These are phyloP conservation scores for Lactarius hatsudake DNA, from an alignment of 768 basidiomycete species.

Conservation along the genomic window DNA sequence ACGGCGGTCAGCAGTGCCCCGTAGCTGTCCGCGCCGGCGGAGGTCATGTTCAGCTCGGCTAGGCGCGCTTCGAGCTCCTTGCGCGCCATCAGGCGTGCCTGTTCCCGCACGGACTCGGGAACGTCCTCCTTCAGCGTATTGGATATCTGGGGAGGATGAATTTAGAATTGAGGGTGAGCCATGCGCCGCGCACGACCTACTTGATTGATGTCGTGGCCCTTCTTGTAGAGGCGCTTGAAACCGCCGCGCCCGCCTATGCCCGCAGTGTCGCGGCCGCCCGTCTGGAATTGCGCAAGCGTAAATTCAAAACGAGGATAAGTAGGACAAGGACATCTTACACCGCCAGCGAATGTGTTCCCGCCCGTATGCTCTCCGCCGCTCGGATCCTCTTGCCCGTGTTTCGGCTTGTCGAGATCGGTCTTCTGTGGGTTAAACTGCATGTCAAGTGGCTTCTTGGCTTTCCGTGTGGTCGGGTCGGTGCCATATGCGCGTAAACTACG, in stretches of 20 bases:
- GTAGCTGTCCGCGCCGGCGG: conserved; percentile 55
- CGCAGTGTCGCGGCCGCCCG: conserved; percentile 63
- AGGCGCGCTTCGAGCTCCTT: conserved; percentile 58
- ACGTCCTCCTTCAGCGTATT: conserved; percentile 55
- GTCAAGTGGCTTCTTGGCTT: conserved; percentile 49
- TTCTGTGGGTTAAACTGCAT: conserved; percentile 53
- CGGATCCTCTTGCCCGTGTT: conserved; percentile 59
- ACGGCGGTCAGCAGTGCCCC: conserved; percentile 50
- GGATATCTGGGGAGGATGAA: conserved; percentile 38
- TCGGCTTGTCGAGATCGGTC: conserved; percentile 50
- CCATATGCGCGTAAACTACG: background rate
- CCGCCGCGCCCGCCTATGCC: conserved; percentile 64
- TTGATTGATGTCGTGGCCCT: conserved; percentile 63
- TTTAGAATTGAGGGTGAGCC: background rate
- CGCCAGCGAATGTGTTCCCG: conserved; percentile 63
- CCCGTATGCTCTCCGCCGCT: conserved; percentile 54
- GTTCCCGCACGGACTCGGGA: conserved; percentile 58
- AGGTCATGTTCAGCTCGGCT: conserved; percentile 61
- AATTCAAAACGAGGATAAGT: background rate
- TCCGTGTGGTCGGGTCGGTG: conserved; percentile 41
- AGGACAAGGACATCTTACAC: conserved; percentile 38
- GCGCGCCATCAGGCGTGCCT: conserved; percentile 65
- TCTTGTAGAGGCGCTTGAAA: conserved; percentile 56
- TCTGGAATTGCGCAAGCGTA: conserved; percentile 36
- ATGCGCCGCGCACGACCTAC: conserved; percentile 31